Conservation (phyloP, 208 protist species). For the Wallacemonas sp. region DNA sequence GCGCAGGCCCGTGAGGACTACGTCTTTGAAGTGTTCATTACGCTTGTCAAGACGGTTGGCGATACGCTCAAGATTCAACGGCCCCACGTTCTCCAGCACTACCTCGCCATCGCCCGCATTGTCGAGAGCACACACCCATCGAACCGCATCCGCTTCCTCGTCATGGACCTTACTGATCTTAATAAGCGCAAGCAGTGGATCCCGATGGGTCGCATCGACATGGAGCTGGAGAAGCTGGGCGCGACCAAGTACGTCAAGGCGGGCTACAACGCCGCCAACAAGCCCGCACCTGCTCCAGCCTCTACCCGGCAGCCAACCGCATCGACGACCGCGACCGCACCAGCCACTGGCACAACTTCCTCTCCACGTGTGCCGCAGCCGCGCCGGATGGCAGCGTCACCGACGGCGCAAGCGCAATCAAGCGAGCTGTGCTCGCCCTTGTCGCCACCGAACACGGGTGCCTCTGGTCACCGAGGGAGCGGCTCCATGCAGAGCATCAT, state of each 20-base stretch:
- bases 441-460: neutral
- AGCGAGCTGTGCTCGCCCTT: neutral
- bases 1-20: slow-evolving; percentile 57
- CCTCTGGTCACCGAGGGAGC: too few species aligned
- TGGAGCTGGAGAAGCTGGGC: slow-evolving; percentile 4
- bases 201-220: slow-evolving; percentile 8
- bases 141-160: slow-evolving; percentile 68
- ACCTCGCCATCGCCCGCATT: slow-evolving; percentile 52
- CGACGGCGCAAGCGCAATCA: neutral
- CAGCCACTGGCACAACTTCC: neutral
- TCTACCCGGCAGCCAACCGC: neutral
- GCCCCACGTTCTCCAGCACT: slow-evolving; percentile 36
- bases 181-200: slow-evolving; percentile 45
- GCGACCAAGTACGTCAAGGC: neutral
- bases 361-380: slow-evolving; percentile 4
- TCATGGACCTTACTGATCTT: slow-evolving; percentile 80
- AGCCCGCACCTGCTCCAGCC: too few species aligned
- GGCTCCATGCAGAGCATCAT: neutral
- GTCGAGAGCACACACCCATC: slow-evolving; percentile 66
- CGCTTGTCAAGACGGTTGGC: slow-evolving; percentile 48
- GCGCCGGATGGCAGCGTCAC: neutral
- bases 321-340: neutral
- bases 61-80: slow-evolving; percentile 33
- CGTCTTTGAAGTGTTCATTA: slow-evolving; percentile 79
- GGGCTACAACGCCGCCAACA: neutral